Evolutionary conservation across 176 grass and related monocot genomes (phyloP), one percentile per base, ranked within the genome.

Genomic region (Poa pratensis): DNA sequence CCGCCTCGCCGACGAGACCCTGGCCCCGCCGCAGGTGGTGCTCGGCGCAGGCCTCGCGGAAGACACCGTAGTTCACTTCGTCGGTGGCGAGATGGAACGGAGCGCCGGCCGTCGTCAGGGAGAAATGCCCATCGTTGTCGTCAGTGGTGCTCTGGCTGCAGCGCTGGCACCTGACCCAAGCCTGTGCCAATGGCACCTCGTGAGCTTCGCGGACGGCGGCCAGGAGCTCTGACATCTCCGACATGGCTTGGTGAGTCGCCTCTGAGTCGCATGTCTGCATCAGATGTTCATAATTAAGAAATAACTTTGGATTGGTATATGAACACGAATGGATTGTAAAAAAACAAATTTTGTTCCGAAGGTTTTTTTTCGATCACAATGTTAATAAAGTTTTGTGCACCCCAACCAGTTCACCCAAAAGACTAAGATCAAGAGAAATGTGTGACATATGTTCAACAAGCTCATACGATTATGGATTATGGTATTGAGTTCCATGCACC

Each of bases 11-110:
- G 17, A 90, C 90, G 57, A 87, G 86, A 63, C 95, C 95, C 81
- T 85, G 92, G n/a, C 87, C 91, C 20, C 87, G 87, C 37, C 83
- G 84, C 64, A 95, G 90, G 87, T 98, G 95, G 74, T 98, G 95
- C 73, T 98, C 95, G 7, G 86, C 68, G 85, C 91, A 98, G 51
- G 87, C 95, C 9, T 95, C 95, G 18, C 83, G 89, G 69, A 97
- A 97, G 34, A 87, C 87, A 9, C 80, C 68, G 35, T 69, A 51
- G 43, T 73, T 46, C 15, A 2, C 20, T 6, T 45, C 46, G 60
- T 86, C 88, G 50, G 48, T 45, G 76, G 87, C 57, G 11, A 98
- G 72, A 28, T 85, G 49, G 71, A 93, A 95, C n/a, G 91, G 88
- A 40, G 85, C 63, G 23, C 89, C 89, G 40, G 81, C 86, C 1